These are phyloP conservation scores for Penicillium sp. DNA, from an alignment of 2,329 filamentous ascomycete genomes.

Conservation along the genomic window DNA sequence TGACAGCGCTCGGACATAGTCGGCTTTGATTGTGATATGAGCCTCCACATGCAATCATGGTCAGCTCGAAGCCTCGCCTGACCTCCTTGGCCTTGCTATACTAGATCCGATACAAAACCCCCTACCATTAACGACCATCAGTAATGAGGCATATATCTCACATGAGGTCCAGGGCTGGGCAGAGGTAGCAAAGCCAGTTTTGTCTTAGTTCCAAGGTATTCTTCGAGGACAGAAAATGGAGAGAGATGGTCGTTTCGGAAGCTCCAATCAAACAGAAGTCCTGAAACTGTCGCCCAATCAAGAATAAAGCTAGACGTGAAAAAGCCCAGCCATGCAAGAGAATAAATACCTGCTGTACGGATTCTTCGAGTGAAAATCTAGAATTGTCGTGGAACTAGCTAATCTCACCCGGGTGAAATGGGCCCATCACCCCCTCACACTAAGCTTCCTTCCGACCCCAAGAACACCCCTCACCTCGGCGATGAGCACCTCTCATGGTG, in stretches of 20 bases:
- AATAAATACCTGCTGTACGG: not conserved
- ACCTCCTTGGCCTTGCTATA: not conserved
- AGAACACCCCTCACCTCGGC: not conserved
- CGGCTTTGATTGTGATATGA: not conserved
- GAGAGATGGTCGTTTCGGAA: not conserved
- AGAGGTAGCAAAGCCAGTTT: not conserved
- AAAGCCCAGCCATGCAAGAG: not conserved
- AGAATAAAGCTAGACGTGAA: not conserved
- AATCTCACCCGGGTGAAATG: conserved; percentile 5
- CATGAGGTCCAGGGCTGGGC: not conserved
- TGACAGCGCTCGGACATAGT: not conserved
- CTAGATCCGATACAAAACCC: not conserved
- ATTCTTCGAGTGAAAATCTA: conserved; percentile 1
- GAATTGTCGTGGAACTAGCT: not conserved
- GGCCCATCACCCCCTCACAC: not conserved
- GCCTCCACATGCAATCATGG: not conserved
- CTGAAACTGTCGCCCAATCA: not conserved
- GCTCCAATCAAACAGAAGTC: not conserved
- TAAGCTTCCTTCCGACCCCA: not conserved
- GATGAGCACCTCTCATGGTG: not conserved
- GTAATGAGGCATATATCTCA: not conserved
- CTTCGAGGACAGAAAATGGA: not conserved
- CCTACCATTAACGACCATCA: not conserved
- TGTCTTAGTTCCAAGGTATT: not conserved
- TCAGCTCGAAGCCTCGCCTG: not conserved